Percentiles rank a stretch among this genome's conserved stretches.
Conservation (phyloP, 768 basidiomycete species). For the Boletus rex-veris region DNA sequence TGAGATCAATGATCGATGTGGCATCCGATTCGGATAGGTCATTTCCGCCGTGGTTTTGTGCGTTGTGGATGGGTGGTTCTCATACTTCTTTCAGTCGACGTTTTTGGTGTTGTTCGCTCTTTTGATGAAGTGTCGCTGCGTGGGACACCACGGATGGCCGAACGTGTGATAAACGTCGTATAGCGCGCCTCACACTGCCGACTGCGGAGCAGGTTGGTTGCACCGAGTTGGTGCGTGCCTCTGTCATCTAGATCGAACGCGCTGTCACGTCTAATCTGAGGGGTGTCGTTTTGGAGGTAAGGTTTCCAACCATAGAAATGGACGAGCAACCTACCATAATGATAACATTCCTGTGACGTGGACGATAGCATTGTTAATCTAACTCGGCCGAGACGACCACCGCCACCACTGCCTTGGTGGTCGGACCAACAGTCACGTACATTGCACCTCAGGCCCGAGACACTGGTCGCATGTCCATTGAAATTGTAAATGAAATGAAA, state of each 20-base stretch:
- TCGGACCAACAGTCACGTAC: slow-evolving; percentile 16
- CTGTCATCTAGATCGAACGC: slow-evolving; percentile 6
- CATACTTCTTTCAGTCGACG: slow-evolving; percentile 6
- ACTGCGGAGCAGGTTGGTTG: background rate
- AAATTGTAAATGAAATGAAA: slow-evolving; percentile 8
- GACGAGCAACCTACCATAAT: background rate
- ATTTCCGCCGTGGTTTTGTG: slow-evolving; percentile 25
- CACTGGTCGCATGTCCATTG: background rate
- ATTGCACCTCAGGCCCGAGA: background rate
- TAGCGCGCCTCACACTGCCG: background rate
- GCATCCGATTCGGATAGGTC: slow-evolving; percentile 3
- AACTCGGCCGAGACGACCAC: slow-evolving; percentile 1
- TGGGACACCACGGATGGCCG: slow-evolving; percentile 7
- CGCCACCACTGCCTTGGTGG: slow-evolving; percentile 21
- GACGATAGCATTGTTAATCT: slow-evolving; percentile 1
- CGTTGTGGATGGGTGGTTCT: slow-evolving; percentile 1
- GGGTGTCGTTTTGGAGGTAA: background rate
- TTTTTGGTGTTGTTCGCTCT: slow-evolving; percentile 8
- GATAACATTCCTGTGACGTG: slow-evolving; percentile 7
- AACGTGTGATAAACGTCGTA: background rate
- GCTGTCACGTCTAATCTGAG: slow-evolving; percentile 1
- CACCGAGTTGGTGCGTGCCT: background rate
- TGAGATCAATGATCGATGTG: slow-evolving; percentile 23
- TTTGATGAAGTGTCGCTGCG: slow-evolving; percentile 1
- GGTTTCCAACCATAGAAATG: background rate